Conservation (phyloP, 176 grass and related monocot genomes). For the Thalia dealbata region DNA sequence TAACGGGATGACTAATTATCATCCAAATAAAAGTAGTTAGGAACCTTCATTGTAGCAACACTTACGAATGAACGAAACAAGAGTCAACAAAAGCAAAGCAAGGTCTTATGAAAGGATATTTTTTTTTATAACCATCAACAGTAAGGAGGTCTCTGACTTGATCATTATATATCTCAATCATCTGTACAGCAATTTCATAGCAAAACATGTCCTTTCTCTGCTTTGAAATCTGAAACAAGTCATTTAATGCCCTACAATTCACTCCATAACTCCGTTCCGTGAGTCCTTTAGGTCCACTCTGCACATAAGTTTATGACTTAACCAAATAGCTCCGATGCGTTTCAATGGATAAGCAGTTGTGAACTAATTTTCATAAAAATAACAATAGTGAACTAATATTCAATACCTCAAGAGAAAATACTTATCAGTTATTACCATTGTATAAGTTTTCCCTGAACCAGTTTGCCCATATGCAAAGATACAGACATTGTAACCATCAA, state of each 20-base stretch:
- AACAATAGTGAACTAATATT: background rate
- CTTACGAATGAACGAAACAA: background rate
- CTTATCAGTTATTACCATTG: slow-evolving; percentile 51
- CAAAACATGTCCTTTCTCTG: slow-evolving; percentile 73
- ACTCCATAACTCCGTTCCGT: slow-evolving; percentile 79
- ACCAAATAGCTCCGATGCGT: background rate
- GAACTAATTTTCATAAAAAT: background rate
- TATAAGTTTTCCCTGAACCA: slow-evolving; percentile 94
- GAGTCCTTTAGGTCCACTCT: slow-evolving; percentile 87
- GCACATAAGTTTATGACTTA: slow-evolving; percentile 7
- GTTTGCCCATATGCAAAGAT: slow-evolving; percentile 99
- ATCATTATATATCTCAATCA: slow-evolving; percentile 99
- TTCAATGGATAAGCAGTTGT: background rate
- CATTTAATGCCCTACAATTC: slow-evolving; percentile 85
- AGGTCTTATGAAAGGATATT: slow-evolving; percentile 53
- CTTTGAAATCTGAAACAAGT: slow-evolving; percentile 81
- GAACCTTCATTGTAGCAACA: background rate
- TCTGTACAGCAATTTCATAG: slow-evolving; percentile 91
- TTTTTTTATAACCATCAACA: slow-evolving; percentile 81
- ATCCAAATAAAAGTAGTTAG: background rate
- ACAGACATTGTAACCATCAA: slow-evolving; percentile 98
- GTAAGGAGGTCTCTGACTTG: slow-evolving; percentile 95
- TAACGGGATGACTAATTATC: slow-evolving; percentile 17
- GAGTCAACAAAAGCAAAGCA: background rate
- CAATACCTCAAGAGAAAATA: background rate